phyloP scores from a whole-genome alignment of 805 yeast genomes.

The Saccharomycopsis fermentans region DNA sequence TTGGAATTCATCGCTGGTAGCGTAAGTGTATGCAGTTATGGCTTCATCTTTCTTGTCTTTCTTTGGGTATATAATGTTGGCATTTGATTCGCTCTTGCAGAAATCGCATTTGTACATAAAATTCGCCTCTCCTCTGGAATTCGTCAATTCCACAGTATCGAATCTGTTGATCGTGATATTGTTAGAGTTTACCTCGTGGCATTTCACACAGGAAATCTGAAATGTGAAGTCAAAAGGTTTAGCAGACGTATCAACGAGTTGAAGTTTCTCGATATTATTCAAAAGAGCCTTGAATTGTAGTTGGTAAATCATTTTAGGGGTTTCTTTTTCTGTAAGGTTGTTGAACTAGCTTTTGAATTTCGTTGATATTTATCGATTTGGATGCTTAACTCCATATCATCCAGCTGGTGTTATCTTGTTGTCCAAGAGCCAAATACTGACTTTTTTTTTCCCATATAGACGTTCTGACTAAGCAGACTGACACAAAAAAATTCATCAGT shows the following conservation, averaged over 20 bases:
- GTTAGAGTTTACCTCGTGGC: constrained; percentile 70
- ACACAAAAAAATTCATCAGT: too few species aligned
- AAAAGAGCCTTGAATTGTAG: constrained; percentile 21
- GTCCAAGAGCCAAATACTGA: too few species aligned
- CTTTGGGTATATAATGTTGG: constrained; percentile 18
- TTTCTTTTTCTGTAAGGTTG: neutral
- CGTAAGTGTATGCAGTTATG: constrained; percentile 25
- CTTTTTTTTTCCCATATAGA: too few species aligned
- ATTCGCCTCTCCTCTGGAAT: constrained; percentile 63
- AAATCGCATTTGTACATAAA: constrained; percentile 67
- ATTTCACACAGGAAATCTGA: constrained; percentile 61
- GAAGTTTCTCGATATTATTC: constrained; percentile 43
- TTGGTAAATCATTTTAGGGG: neutral
- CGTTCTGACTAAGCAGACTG: too few species aligned
- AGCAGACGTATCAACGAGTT: constrained; percentile 48
- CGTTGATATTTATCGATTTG: neutral
- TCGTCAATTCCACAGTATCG: constrained; percentile 28
- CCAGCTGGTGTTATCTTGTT: too few species aligned
- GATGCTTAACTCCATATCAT: too few species aligned
- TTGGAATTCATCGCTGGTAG: constrained; percentile 34
- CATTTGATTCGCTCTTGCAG: constrained; percentile 34
- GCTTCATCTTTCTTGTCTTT: constrained; percentile 10
- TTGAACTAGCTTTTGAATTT: too few species aligned
- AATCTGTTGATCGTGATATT: constrained; percentile 56
- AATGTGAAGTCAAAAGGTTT: constrained; percentile 70